Percentiles rank a stretch among this genome's conserved stretches.
Conservation (phyloP, 495 filamentous ascomycete species). For the Penicillium silybi region DNA sequence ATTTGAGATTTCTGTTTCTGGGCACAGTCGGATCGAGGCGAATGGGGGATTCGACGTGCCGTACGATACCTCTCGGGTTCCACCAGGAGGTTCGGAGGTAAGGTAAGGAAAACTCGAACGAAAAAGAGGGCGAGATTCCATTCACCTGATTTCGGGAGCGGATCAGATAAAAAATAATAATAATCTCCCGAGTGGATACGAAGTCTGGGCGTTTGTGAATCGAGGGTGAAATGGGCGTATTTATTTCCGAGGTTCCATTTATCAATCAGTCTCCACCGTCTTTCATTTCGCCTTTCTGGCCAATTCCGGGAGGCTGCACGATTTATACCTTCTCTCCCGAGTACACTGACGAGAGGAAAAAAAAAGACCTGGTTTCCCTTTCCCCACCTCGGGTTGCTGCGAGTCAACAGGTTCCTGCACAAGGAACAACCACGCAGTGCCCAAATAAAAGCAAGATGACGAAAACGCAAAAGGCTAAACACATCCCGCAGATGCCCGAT, state of each 20-base stretch:
- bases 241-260: slow-evolving; percentile 19
- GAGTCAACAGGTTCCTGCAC: slow-evolving; percentile 11
- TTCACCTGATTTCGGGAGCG: slow-evolving; percentile 6
- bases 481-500: slow-evolving; percentile 10
- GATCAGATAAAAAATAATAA: slow-evolving; percentile 29
- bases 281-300: neutral
- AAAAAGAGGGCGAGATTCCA: neutral
- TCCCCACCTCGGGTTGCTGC: slow-evolving; percentile 5
- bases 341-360: neutral
- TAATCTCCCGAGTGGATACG: slow-evolving; percentile 17
- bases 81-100: neutral
- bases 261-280: slow-evolving; percentile 28
- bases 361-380: neutral
- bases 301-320: neutral
- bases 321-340: neutral
- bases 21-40: slow-evolving; percentile 15
- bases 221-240: slow-evolving; percentile 5
- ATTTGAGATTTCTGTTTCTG: slow-evolving; percentile 14
- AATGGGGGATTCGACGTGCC: slow-evolving; percentile 8
- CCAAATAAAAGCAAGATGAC: neutral
- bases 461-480: neutral
- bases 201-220: neutral
- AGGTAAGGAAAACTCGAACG: neutral
- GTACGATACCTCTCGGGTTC: slow-evolving; percentile 13
- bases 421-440: neutral